Percentiles rank a stretch among this genome's conserved stretches.
These are phyloP conservation scores for Handroanthus guayacan DNA, from an alignment of 257 asterid species.

Conservation along the genomic window DNA sequence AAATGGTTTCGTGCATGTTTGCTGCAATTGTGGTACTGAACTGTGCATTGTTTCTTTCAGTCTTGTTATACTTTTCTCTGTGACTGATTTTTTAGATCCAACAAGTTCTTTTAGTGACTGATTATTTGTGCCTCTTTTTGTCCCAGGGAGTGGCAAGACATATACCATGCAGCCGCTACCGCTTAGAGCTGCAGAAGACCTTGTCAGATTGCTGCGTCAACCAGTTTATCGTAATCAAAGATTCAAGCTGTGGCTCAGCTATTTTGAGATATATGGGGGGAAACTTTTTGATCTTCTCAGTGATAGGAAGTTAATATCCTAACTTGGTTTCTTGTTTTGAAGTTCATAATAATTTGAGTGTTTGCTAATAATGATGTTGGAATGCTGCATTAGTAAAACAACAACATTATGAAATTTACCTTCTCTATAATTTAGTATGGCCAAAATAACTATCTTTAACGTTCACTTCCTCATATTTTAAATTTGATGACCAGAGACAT, in stretches of 20 bases:
- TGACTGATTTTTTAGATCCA: conserved; percentile 24
- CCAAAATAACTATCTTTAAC: conserved; percentile 4
- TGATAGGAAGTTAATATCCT: conserved; percentile 83
- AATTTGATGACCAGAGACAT: conserved; percentile 13
- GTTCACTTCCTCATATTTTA: conserved; percentile 20
- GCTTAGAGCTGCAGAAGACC: conserved; percentile 92
- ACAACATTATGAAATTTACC: conserved; percentile 3
- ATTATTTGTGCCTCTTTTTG: conserved; percentile 21
- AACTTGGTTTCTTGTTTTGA: conserved; percentile 36
- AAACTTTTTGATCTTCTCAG: conserved; percentile 97
- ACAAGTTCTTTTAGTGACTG: conserved; percentile 22
- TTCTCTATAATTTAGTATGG: background rate
- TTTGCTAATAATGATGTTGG: conserved; percentile 10
- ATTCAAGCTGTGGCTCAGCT: conserved; percentile 99
- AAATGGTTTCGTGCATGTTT: conserved; percentile 24
- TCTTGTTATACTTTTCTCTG: conserved; percentile 13
- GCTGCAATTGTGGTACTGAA: conserved; percentile 32
- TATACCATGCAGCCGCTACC: conserved; percentile 99
- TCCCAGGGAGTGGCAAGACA: conserved; percentile 96
- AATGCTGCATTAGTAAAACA: conserved; percentile 7
- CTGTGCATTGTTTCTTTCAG: conserved; percentile 17
- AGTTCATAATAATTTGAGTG: conserved; percentile 24
- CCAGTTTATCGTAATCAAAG: conserved; percentile 92
- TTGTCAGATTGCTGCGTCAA: conserved; percentile 86
- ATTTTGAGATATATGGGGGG: conserved; percentile 97